Conservation (phyloP, 1,284 basidiomycete species). For the Malassezia restricta region DNA sequence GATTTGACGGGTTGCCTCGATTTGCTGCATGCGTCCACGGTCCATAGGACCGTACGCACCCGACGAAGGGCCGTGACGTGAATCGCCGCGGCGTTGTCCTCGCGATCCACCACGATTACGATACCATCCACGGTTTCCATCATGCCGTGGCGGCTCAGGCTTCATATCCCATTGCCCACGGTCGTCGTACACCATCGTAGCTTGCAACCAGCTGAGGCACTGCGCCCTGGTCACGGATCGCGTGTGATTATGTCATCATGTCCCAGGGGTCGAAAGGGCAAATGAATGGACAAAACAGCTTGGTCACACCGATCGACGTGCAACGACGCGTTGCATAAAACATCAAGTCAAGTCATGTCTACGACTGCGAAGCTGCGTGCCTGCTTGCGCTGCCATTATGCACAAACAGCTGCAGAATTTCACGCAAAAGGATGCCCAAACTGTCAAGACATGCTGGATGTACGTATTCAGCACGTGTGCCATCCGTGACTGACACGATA, state of each 20-base stretch:
- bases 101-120: neutral
- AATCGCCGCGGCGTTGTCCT: constrained; percentile 3
- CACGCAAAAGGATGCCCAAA: constrained; percentile 80
- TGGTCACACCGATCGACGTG: no score
- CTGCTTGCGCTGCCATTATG: constrained; percentile 80
- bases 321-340: no score
- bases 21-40: constrained; percentile 18
- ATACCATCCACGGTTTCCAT: constrained; percentile 4
- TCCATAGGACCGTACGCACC: constrained; percentile 2
- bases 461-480: constrained; percentile 45
- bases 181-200: constrained; percentile 3
- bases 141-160: neutral
- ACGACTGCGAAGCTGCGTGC: constrained; percentile 58
- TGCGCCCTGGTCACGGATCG: no score
- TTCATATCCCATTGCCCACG: neutral
- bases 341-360: no score
- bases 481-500: constrained; percentile 40
- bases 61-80: constrained; percentile 3
- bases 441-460: constrained; percentile 88
- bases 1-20: constrained; percentile 21
- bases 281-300: no score
- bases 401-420: constrained; percentile 75
- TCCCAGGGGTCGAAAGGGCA: no score
- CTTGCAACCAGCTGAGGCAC: neutral
- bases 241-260: no score